Evolutionary conservation across 495 filamentous ascomycete species (phyloP), one percentile per base, ranked within the genome.

Genomic region (Thermothielavioides terrestris): DNA sequence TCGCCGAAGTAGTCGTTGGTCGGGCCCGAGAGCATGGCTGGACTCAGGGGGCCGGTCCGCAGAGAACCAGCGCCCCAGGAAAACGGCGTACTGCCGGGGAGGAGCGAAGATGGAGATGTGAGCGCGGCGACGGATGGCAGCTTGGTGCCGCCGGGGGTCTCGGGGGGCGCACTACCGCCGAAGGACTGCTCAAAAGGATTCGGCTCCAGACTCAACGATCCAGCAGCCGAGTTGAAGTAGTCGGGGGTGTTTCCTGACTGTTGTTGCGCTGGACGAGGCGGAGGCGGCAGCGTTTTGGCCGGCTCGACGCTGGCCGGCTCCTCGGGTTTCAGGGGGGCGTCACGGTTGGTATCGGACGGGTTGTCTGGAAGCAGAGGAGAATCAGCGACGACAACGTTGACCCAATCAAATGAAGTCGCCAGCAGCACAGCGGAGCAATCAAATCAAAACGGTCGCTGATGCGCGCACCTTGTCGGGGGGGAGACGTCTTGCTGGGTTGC

Each of bases 141-240:
- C 55, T 94, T 82, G 15, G 85, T 88, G 64, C 89, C 88, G 35
- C 88, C 89, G 11, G 94, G 89, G 20, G 88, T 92, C 61, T 95
- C 87, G 46, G 78, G 76, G 11, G 84, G 68, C 35, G 69, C 72
- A 25, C 56, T 70, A 27, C 56, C 76, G 36, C 83, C 75, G 64
- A 98, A 98, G 0, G 90, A 95, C 59, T 89, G 82, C 65, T 98
- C 92, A 63, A 98, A 98, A 6, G 91, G 90, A 62, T 98, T 98
- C 46, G 89, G 90, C 64, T 98, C 92, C 55, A 85, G 77, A 44
- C 81, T 83, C 50, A 76, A 65, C 80, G 85, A 55, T 76, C 77
- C 60, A 69, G 77, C 53, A 56, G 59, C 75, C 11, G 49, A 44
- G 37, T 79, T 73, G 69, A 89, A 94, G 70, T 90, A 91, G 60